Evolutionary conservation across 2,329 filamentous ascomycete genomes (phyloP), one percentile per base, ranked within the genome.

Genomic region (Alternaria arbusti): DNA sequence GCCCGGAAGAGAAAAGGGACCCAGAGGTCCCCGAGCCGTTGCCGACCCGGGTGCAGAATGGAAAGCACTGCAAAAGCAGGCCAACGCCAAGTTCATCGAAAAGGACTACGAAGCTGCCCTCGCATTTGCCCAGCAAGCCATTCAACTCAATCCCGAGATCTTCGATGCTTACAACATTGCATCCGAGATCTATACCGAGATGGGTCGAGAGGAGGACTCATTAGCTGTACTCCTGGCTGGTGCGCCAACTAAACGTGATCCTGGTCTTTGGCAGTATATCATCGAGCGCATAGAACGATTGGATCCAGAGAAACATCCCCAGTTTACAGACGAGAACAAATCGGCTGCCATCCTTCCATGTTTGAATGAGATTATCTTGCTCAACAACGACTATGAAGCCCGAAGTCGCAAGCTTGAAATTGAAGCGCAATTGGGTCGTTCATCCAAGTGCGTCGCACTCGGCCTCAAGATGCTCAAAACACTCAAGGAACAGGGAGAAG

Each of bases 21-120:
- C 70, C 32, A 75, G 77, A 69, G 82, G 83, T 15, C 81, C 82
- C 51, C 79, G 80, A 26, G 88, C 89, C 74, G 86, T 88, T 23
- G 89, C 87, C 9, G 90, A 92, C 74, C 90, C 89, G 15, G 87
- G 89, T 47, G 88, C 86, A 44, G 89, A 93, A 69, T 92, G 94
- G 77, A 92, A 90, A 71, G 83, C 87, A 44, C 84, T 90, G 45
- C 84, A 94, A 52, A 85, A 86, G 50, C 84, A 87, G 72, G 91
- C 92, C 4, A 91, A 89, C 62, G 85, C 89, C 63, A 87, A 89
- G 5, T 94, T 90, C 73, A 84, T 93, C 62, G 83, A 86, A 10
- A 84, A 86, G 25, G 84, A 90, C 20, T 89, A 90, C 66, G 84
- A 87, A 6, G 82, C 84, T 3, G 78, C 78, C 13, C 71, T 78